phyloP scores from a whole-genome alignment of 2,329 filamentous ascomycete species.

The Geoglossum cookeanum region DNA sequence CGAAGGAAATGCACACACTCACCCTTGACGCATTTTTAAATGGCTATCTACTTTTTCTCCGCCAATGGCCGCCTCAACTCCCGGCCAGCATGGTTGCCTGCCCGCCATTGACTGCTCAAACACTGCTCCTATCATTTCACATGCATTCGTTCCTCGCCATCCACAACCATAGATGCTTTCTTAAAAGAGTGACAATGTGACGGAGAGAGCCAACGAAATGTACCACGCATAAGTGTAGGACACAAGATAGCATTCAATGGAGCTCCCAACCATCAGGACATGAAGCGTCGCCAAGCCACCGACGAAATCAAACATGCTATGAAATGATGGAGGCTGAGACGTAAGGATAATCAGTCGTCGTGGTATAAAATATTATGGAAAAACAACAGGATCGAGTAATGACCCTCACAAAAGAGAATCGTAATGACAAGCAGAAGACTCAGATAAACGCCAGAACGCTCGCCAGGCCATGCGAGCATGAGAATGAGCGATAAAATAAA shows the following conservation, averaged over 20 bases:
- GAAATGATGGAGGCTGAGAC: not conserved
- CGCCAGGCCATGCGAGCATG: not conserved
- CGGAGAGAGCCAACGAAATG: not conserved
- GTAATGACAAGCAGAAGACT: constrained; percentile 1
- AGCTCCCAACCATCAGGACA: not conserved
- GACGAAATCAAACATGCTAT: not conserved
- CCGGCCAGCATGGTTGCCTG: not conserved
- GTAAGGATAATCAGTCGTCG: not conserved
- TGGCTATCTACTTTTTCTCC: not conserved
- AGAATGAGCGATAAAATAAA: not conserved
- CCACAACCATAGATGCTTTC: not conserved
- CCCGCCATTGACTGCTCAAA: not conserved
- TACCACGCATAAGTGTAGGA: not conserved
- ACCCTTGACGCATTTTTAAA: not conserved
- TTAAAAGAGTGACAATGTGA: not conserved
- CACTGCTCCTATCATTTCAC: not conserved
- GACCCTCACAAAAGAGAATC: not conserved
- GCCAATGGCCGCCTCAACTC: not conserved
- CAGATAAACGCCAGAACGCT: constrained; percentile 1
- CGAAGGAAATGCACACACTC: not conserved
- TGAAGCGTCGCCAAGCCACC: not conserved
- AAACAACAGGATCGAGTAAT: not conserved
- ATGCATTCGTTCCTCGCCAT: not conserved
- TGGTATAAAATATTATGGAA: constrained; percentile 1
- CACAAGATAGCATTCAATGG: not conserved